Conservation (phyloP, 805 yeast species). For the Kurtzmaniella cleridarum region DNA sequence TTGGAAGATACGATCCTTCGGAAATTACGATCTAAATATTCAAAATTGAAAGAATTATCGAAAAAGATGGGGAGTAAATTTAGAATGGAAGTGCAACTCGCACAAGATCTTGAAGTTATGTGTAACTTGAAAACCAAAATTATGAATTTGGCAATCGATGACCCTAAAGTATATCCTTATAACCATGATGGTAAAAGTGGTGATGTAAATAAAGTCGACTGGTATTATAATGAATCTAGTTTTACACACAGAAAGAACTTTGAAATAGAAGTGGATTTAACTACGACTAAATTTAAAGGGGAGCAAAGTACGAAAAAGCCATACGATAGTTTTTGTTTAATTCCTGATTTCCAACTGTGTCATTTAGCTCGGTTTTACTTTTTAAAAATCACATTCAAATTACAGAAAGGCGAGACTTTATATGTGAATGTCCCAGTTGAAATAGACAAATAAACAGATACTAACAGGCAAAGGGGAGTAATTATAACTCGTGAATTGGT, state of each 20-base stretch:
- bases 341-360: constrained; percentile 36
- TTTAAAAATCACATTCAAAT: constrained; percentile 13
- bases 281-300: constrained; percentile 9
- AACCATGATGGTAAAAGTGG: constrained; percentile 3
- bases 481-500: no score
- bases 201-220: constrained; percentile 1
- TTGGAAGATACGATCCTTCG: constrained; percentile 18
- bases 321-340: constrained; percentile 24
- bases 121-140: constrained; percentile 21
- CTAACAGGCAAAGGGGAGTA: no score
- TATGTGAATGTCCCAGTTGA: constrained; percentile 1
- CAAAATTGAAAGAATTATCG: constrained; percentile 13
- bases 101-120: constrained; percentile 25
- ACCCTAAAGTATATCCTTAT: constrained; percentile 8
- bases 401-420: constrained; percentile 2
- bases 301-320: constrained; percentile 7
- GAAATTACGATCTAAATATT: constrained; percentile 15
- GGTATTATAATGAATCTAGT: constrained; percentile 5
- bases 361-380: constrained; percentile 27
- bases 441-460: constrained; percentile 1
- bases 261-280: constrained; percentile 12
- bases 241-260: constrained; percentile 10
- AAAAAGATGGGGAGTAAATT: constrained; percentile 20
- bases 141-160: constrained; percentile 18
- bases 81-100: constrained; percentile 22